Base-by-base conservation (phyloP, 148 eudicot species). In the Rhododendron ovatum region DNA sequence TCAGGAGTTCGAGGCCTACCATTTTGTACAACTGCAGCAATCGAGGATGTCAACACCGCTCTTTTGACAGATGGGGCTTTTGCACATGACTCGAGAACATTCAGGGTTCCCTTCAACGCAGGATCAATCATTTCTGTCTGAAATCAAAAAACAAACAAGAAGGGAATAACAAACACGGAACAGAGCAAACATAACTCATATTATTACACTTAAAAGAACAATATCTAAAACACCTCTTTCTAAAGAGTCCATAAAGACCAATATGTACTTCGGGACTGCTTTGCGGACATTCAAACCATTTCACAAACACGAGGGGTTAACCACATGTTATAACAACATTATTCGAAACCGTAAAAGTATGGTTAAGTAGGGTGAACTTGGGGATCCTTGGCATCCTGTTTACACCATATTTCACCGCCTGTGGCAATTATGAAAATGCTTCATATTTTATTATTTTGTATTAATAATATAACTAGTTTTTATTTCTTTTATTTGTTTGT, bases 121-220 rank as follows among this genome's bases (percentile, higher is more conserved):
- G 95, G 96, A 89, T 93, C 95, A 84, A 94, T 86, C 55, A 94
- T 48, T 45, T 94, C 96, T 39, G 82, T 85, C 96, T 94, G 92
- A 75, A 77, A 82, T 7, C 13, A 39, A 55, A 6, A 39, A 55
- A 6, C 12, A 28, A 28, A 0, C 24, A 35, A 74, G 3, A 74
- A 17, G 15, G 5, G 6, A 43, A 22, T 77, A 41, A 77, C 50
- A 77, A 43, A 18, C 5, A 18, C 30, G 22, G 28, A 41, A 77
- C 14, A 41, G 5, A 39, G 9, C 5, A 8, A 4, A 74, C 6
- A 50, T 50, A 17, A 57, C 63, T 11, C 76, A 57, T 28, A 71
- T 10, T 28, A 71, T 10, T 13, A 71, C 20, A 71, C 76, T 30
- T 7, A 9, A 10, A 10, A 30, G 14, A 33, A 30, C 15, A 71